Conservation (phyloP, 768 basidiomycete species). For the Suillus paluster region DNA sequence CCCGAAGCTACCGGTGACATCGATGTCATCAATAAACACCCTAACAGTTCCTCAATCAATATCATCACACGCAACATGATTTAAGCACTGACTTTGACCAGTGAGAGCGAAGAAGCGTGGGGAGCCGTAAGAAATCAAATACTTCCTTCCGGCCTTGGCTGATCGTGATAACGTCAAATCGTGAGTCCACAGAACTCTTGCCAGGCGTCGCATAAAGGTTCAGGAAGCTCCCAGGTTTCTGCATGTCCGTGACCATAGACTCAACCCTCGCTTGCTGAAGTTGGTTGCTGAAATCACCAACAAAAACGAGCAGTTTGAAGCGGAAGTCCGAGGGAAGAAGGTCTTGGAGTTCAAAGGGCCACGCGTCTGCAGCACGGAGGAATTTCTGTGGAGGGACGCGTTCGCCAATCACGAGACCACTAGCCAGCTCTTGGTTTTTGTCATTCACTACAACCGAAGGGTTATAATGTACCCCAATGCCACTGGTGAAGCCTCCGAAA, state of each 20-base stretch:
- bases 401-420: constrained; percentile 50
- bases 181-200: constrained; percentile 26
- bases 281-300: constrained; percentile 38
- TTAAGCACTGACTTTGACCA: constrained; percentile 45
- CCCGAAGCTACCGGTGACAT: constrained; percentile 47
- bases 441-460: constrained; percentile 43
- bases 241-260: constrained; percentile 31
- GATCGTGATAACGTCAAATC: constrained; percentile 37
- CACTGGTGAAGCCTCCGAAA: constrained; percentile 51
- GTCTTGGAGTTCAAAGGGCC: constrained; percentile 54
- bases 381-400: constrained; percentile 53
- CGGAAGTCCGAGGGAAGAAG: constrained; percentile 50
- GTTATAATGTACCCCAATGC: constrained; percentile 53
- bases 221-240: constrained; percentile 31
- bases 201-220: constrained; percentile 22
- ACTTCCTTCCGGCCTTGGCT: constrained; percentile 36
- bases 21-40: constrained; percentile 61
- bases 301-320: constrained; percentile 54
- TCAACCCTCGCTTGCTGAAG: constrained; percentile 28
- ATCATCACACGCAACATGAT: neutral
- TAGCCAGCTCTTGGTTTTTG: constrained; percentile 41
- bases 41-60: constrained; percentile 34
- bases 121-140: constrained; percentile 37
- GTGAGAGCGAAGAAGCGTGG: constrained; percentile 38
- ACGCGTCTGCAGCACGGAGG: constrained; percentile 50